phyloP scores from a whole-genome alignment of 805 yeast species.

The Ogataea trehalophila region DNA sequence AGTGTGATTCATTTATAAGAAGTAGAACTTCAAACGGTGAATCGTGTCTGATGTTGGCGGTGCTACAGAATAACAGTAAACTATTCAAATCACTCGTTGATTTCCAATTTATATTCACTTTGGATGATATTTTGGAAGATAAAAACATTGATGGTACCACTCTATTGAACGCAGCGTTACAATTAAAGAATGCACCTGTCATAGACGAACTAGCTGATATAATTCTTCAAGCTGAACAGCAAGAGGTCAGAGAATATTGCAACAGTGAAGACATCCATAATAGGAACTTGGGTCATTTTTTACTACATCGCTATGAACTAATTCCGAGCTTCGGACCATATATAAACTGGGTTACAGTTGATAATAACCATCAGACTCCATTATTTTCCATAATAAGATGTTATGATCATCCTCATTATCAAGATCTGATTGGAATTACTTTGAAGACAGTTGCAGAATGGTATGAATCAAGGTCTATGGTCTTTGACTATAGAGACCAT shows the following conservation, averaged over 20 bases:
- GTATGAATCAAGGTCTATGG: constrained; percentile 29
- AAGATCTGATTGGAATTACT: constrained; percentile 40
- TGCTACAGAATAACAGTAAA: constrained; percentile 41
- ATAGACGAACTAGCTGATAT: constrained; percentile 43
- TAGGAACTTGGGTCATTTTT: constrained; percentile 69
- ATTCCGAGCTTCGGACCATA: constrained; percentile 50
- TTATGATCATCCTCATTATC: constrained; percentile 71
- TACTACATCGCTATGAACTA: constrained; percentile 51
- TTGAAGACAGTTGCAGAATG: constrained; percentile 41
- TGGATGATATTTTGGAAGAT: constrained; percentile 68
- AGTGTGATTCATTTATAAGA: constrained; percentile 25
- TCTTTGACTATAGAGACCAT: constrained; percentile 54
- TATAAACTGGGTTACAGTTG: constrained; percentile 67
- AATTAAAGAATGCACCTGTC: constrained; percentile 43
- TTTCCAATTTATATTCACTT: constrained; percentile 44
- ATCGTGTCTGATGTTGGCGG: constrained; percentile 62
- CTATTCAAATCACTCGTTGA: constrained; percentile 44
- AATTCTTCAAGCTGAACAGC: constrained; percentile 34
- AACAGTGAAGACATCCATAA: constrained; percentile 46
- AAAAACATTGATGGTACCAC: constrained; percentile 48
- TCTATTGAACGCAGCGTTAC: constrained; percentile 59
- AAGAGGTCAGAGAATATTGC: constrained; percentile 47
- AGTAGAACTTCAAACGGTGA: constrained; percentile 57
- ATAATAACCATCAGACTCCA: constrained; percentile 70
- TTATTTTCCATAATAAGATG: constrained; percentile 69